Percentiles rank a stretch among this genome's conserved stretches.
Conservation (phyloP, 2,329 filamentous ascomycete species). For the Pyricularia pennisetigena region DNA sequence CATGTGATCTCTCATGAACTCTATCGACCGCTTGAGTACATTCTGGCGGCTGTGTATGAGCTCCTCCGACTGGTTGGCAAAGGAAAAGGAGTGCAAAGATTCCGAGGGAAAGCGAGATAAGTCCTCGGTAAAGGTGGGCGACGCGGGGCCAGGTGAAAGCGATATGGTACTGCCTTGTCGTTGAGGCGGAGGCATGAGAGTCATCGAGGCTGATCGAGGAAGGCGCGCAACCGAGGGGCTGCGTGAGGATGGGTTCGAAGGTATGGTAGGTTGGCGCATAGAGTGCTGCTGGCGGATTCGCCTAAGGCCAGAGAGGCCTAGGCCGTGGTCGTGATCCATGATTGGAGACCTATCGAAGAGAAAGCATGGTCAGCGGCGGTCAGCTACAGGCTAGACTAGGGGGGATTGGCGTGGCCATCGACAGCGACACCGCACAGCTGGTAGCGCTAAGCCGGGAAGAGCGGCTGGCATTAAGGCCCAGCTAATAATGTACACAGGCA, state of each 20-base stretch:
- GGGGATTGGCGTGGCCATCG: neutral
- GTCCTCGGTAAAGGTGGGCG: slow-evolving; percentile 77
- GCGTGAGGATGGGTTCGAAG: slow-evolving; percentile 53
- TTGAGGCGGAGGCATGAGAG: slow-evolving; percentile 40
- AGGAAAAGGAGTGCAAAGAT: slow-evolving; percentile 96
- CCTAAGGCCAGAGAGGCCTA: slow-evolving; percentile 77
- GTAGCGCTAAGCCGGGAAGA: neutral
- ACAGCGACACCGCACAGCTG: neutral
- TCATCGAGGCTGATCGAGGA: slow-evolving; percentile 62
- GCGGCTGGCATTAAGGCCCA: neutral
- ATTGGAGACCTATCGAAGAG: slow-evolving; percentile 60
- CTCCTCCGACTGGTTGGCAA: slow-evolving; percentile 90
- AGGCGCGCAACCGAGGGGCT: slow-evolving; percentile 42
- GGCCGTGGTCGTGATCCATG: slow-evolving; percentile 80
- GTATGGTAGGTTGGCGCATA: slow-evolving; percentile 52
- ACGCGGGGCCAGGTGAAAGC: slow-evolving; percentile 52
- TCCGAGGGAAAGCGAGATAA: slow-evolving; percentile 88
- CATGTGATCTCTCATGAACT: slow-evolving; percentile 91
- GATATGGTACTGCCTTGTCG: slow-evolving; percentile 32
- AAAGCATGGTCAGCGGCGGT: slow-evolving; percentile 5
- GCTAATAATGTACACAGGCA: neutral
- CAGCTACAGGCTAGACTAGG: neutral
- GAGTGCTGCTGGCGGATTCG: slow-evolving; percentile 84
- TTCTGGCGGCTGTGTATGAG: slow-evolving; percentile 86
- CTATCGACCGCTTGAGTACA: slow-evolving; percentile 84